These are phyloP conservation scores for Arthrobotrys conoides DNA, from an alignment of 2,329 filamentous ascomycete species.

Conservation along the genomic window DNA sequence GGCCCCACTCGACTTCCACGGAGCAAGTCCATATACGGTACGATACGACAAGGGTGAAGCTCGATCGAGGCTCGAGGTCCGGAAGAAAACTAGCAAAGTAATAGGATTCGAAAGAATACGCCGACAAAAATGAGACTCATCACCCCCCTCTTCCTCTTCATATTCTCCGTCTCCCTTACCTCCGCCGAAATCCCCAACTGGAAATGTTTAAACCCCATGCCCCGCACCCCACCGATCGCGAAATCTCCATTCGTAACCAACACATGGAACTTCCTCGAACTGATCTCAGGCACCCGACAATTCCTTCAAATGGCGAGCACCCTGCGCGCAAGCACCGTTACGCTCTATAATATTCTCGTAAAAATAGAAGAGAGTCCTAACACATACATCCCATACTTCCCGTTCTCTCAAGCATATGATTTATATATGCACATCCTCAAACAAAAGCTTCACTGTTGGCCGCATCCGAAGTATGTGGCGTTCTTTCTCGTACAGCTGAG, in stretches of 20 bases:
- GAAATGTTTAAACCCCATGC: slow-evolving; percentile 10
- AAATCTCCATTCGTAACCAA: slow-evolving; percentile 19
- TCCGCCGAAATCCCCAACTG: not conserved
- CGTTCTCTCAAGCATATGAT: not conserved
- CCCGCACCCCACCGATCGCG: slow-evolving; percentile 3
- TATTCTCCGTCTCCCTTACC: not conserved
- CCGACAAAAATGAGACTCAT: slow-evolving; percentile 12
- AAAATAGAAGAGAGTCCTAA: not conserved
- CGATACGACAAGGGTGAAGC: not conserved
- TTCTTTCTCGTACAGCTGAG: slow-evolving; percentile 25
- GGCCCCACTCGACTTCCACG: too few relatives aligned
- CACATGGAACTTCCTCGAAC: slow-evolving; percentile 10
- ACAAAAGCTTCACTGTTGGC: slow-evolving; percentile 11
- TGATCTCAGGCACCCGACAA: slow-evolving; percentile 15
- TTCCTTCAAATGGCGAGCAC: not conserved
- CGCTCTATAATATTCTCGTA: not conserved
- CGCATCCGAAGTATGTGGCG: not conserved
- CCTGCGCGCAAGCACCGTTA: not conserved
- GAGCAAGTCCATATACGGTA: not conserved
- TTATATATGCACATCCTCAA: slow-evolving; percentile 8
- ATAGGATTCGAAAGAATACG: not conserved
- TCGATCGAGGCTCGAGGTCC: too few relatives aligned
- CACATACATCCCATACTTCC: slow-evolving; percentile 7
- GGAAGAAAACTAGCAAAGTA: not conserved
- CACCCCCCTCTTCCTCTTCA: not conserved